These are phyloP conservation scores for Calonectria fujianensis DNA, from an alignment of 2,329 filamentous ascomycete species.

Conservation along the genomic window DNA sequence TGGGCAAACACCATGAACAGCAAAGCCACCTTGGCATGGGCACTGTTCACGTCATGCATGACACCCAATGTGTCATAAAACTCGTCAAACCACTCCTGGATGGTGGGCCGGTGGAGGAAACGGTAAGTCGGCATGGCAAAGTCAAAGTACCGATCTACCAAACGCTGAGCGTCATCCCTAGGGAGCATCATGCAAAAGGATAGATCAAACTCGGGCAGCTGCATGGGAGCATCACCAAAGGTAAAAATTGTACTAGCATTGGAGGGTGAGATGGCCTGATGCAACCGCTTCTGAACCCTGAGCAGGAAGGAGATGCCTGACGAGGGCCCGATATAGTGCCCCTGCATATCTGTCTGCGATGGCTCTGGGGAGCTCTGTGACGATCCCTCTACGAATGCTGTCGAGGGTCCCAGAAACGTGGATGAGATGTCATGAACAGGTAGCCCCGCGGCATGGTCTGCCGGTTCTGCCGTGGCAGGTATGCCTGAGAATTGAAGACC, in stretches of 20 bases:
- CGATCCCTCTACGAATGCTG: conserved; percentile 39
- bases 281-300: conserved; percentile 57
- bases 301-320: conserved; percentile 58
- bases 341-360: conserved; percentile 56
- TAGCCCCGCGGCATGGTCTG: conserved; percentile 25
- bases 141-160: conserved; percentile 73
- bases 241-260: conserved; percentile 64
- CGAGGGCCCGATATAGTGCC: conserved; percentile 58
- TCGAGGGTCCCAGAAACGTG: conserved; percentile 25
- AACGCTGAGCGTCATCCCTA: conserved; percentile 56
- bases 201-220: conserved; percentile 58
- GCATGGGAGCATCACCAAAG: conserved; percentile 70
- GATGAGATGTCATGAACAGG: conserved; percentile 40
- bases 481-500: conserved; percentile 35
- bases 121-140: conserved; percentile 74
- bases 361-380: conserved; percentile 56
- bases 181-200: conserved; percentile 64
- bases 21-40: conserved; percentile 62
- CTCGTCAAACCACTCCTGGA: conserved; percentile 68
- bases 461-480: not conserved
- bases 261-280: conserved; percentile 52
- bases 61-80: conserved; percentile 60
- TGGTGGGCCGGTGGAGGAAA: conserved; percentile 71
- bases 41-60: conserved; percentile 51
- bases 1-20: conserved; percentile 72